Conservation (phyloP, 305 asterid genomes). For the Fraxinus dipetala region DNA sequence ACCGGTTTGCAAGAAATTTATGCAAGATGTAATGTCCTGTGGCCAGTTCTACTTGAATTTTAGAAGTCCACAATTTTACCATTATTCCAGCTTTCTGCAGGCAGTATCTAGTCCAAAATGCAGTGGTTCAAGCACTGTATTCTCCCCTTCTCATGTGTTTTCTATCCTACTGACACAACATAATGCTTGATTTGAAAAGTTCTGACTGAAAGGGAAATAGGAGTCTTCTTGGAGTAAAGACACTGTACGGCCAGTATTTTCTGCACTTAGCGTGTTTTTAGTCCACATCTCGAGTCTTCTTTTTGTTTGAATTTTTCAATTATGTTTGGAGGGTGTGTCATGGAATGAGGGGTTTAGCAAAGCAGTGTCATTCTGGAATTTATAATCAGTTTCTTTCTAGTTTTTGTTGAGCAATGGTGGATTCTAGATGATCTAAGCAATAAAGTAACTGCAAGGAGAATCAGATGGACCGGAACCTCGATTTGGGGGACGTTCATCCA, state of each 20-base stretch:
- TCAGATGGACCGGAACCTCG: constrained; percentile 48
- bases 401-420: constrained; percentile 23
- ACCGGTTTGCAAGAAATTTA: constrained; percentile 18
- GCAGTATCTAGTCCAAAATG: background rate
- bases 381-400: constrained; percentile 13
- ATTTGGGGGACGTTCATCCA: constrained; percentile 32
- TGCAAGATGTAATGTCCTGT: constrained; percentile 19
- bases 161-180: constrained; percentile 22
- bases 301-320: background rate
- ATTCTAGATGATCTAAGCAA: constrained; percentile 26
- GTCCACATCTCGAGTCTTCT: background rate
- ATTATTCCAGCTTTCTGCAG: constrained; percentile 4
- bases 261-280: background rate
- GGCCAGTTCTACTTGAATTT: constrained; percentile 1
- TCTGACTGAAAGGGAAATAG: constrained; percentile 18
- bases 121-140: constrained; percentile 1
- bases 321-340: background rate
- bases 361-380: background rate
- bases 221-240: constrained; percentile 4
- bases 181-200: constrained; percentile 24
- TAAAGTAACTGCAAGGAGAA: constrained; percentile 37
- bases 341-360: constrained; percentile 7
- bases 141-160: background rate
- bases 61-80: constrained; percentile 3
- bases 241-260: background rate